Percentiles rank a stretch among this genome's conserved stretches.
These are phyloP conservation scores for Trichomonascus vanleenenianus DNA, from an alignment of 805 yeast species.

Conservation along the genomic window DNA sequence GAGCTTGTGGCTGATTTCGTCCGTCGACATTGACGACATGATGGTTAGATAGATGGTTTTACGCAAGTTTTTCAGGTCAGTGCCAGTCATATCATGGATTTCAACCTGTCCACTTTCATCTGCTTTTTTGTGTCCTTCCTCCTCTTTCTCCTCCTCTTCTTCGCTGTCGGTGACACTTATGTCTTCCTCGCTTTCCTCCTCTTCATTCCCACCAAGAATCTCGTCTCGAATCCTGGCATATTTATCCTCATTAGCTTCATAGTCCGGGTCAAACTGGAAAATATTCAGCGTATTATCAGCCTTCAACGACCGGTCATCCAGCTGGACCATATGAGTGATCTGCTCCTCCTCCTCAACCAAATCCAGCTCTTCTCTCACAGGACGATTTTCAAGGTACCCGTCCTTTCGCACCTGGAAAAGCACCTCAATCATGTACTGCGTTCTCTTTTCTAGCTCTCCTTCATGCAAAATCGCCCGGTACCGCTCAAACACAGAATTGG, in stretches of 20 bases:
- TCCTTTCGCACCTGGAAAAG: conserved; percentile 44
- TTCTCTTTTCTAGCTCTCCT: conserved; percentile 36
- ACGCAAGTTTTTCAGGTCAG: conserved; percentile 55
- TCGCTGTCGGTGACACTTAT: conserved; percentile 13
- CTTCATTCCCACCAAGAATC: conserved; percentile 36
- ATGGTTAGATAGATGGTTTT: conserved; percentile 73
- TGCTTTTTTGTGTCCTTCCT: conserved; percentile 18
- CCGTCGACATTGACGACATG: conserved; percentile 85
- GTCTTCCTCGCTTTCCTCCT: conserved; percentile 14
- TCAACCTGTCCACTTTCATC: conserved; percentile 3
- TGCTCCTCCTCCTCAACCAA: conserved; percentile 56
- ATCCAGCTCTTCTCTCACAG: conserved; percentile 43
- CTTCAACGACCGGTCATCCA: conserved; percentile 42
- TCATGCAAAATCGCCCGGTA: conserved; percentile 56
- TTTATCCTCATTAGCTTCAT: conserved; percentile 40
- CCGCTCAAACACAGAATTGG: conserved; percentile 47
- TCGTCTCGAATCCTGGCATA: conserved; percentile 39
- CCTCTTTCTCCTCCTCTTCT: conserved; percentile 18
- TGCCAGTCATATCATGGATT: conserved; percentile 62
- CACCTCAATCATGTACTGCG: conserved; percentile 41
- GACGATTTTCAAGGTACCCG: conserved; percentile 34
- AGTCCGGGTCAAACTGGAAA: conserved; percentile 46
- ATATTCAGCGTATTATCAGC: conserved; percentile 41
- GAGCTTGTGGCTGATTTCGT: conserved; percentile 87
- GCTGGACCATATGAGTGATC: conserved; percentile 44